These are phyloP conservation scores for Bruguiera sexangula DNA, from an alignment of 345 rosid species.

Conservation along the genomic window DNA sequence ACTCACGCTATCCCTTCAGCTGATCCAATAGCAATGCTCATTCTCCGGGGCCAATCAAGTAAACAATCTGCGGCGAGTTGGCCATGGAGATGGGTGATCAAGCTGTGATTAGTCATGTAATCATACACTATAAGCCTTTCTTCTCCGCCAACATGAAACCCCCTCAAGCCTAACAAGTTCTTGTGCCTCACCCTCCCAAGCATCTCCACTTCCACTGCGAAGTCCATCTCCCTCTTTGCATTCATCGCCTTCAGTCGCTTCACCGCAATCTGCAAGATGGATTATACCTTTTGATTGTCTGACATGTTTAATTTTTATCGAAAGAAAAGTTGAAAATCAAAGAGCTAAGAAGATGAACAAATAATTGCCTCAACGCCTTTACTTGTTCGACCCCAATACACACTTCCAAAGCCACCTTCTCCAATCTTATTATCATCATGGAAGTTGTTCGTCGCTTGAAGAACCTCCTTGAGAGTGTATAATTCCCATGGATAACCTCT, in stretches of 20 bases:
- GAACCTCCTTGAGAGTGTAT: conserved; percentile 51
- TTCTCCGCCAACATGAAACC: conserved; percentile 59
- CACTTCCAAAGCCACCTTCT: conserved; percentile 70
- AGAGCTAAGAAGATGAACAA: background rate
- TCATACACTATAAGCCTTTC: conserved; percentile 66
- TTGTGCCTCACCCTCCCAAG: conserved; percentile 66
- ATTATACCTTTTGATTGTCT: no score
- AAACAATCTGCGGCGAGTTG: conserved; percentile 50
- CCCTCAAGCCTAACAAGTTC: conserved; percentile 55
- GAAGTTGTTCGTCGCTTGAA: conserved; percentile 62
- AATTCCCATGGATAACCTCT: conserved; percentile 56
- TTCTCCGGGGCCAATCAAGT: conserved; percentile 57
- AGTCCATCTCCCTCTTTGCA: conserved; percentile 66
- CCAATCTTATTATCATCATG: conserved; percentile 65
- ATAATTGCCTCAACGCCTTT: conserved; percentile 52
- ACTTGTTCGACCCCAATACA: conserved; percentile 67
- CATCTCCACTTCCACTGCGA: conserved; percentile 67
- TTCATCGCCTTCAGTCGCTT: conserved; percentile 59
- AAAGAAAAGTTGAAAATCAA: background rate
- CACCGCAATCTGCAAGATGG: conserved; percentile 48
- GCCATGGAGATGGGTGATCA: conserved; percentile 59
- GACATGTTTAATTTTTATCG: no score
- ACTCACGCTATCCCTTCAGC: conserved; percentile 50
- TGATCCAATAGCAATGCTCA: conserved; percentile 50
- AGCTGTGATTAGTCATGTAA: conserved; percentile 70